phyloP scores from a whole-genome alignment of 345 rosid species.

The Gynandropsis gynandra region DNA sequence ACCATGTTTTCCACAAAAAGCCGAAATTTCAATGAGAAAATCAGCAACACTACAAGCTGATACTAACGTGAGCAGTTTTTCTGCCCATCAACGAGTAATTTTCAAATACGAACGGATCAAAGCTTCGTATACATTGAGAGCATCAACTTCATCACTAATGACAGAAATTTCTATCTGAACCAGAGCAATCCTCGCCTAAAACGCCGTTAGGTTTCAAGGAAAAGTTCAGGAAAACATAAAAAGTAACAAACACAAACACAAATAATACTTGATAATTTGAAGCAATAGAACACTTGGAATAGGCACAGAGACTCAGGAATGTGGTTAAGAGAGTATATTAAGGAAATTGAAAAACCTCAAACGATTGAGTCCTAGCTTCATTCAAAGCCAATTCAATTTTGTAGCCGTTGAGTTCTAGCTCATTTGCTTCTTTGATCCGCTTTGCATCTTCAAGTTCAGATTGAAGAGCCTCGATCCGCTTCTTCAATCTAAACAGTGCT shows the following conservation, averaged over 20 bases:
- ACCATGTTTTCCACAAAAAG: constrained; percentile 18
- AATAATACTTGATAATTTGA: not conserved
- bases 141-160: constrained; percentile 38
- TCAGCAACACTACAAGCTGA: constrained; percentile 5
- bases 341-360: constrained; percentile 36
- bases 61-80: not conserved
- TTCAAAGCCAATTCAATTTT: constrained; percentile 55
- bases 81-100: not conserved
- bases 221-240: not conserved
- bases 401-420: constrained; percentile 60
- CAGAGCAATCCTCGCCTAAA: constrained; percentile 52
- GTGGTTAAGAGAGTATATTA: not conserved
- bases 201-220: constrained; percentile 6
- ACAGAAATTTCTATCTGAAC: constrained; percentile 47
- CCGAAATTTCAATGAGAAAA: constrained; percentile 1
- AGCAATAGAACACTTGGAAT: no score
- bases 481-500: constrained; percentile 48
- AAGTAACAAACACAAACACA: constrained; percentile 8
- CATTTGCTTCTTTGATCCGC: constrained; percentile 45
- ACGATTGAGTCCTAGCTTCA: constrained; percentile 45
- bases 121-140: constrained; percentile 36
- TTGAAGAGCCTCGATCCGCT: constrained; percentile 38
- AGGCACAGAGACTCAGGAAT: no score
- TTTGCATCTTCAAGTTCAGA: constrained; percentile 44
- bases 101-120: constrained; percentile 8